Base-by-base conservation (phyloP, 306 rosid species). In the Cercis canadensis region DNA sequence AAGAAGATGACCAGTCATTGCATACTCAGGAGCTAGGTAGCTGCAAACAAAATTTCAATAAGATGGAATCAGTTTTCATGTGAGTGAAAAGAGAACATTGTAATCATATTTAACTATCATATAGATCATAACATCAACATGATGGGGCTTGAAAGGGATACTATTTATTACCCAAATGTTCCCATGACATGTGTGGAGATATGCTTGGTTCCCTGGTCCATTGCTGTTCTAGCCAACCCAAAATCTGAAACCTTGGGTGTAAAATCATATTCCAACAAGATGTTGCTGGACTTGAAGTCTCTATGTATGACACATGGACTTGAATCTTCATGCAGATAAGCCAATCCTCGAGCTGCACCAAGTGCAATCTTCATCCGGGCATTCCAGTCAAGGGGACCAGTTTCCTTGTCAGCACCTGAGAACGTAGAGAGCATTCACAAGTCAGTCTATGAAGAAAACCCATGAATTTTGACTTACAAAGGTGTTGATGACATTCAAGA, bases 121-220 rank as follows among this genome's bases (percentile, higher is more conserved):
- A 62, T 24, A 47, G 11, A 49, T 34, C 73, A n/a, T 57, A 58
- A 19, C n/a, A 56, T 60, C 64, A 78, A 47, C 56, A 56, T 51
- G 66, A 77, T 52, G 45, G 32, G 44, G 43, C 34, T 8, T 16
- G 34, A 39, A 69, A 65, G 50, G 61, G 51, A 47, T 18, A 19
- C n/a, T n/a, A 7, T 43, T 57, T 61, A 18, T 77, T 85, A 94
- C 99, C 99, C 99, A 56, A 94, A 91, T 64, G 99, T 94, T 67
- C 99, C 99, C 99, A 94, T 94, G 56, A 94, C 97, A 75, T 94
- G 99, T 6, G 99, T 91, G 47, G 99, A 94, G 79, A 94, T 94
- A 67, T 94, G 99, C 80, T 85, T 87, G 80, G 86, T 84, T 56
- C 92, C 96, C 78, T 89, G 96, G 18, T 87, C 97, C 33, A 91